Evolutionary conservation across 208 protist species (phyloP), one percentile per base, ranked within the genome.

Genomic region (Leishmania tropica): DNA sequence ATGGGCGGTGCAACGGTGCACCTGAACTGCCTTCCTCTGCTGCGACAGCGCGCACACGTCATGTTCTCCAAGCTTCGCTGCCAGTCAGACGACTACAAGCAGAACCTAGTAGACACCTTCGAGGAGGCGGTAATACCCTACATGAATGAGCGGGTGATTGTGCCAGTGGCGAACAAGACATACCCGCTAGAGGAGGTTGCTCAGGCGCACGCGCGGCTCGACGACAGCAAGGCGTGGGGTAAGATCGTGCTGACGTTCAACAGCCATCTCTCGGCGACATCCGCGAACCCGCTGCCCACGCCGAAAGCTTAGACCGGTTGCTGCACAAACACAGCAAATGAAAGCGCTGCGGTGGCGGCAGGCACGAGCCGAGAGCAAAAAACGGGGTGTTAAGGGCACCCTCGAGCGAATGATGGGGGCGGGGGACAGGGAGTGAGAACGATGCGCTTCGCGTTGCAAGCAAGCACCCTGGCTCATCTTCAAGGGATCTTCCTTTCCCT

Each of bases 61-160:
- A 84, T 92, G 67, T 97, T 94, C 80, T 94, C 93, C 31, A 95
- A 89, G 76, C 85, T 96, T 31, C 93, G 94, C 47, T 87, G 86
- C 80, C 88, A 92, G 71, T 75, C 78, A 28, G 68, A 83, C 40
- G 87, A 85, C 35, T 97, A 96, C 85, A 94, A 93, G 79, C 81
- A 86, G 71, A 65, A 82, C 47, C 81, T 97, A 17, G 89, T 95
- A 24, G 35, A 70, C 47, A 78, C 73, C 47, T 95, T 97, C 62
- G 78, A 85, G 78, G 78, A 85, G 83, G 94, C 94, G 78, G 81
- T 93, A 35, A 80, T 94, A 37, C 90, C 94, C 58, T 85, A 89
- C 84, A 78, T 95, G 67, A 76, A 78, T 19, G 83, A 91, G 47
- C 86, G 90, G 17, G 74, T 85, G 19, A 93, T 96, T 72, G 78